Base-by-base conservation (phyloP, 2,329 filamentous ascomycete genomes). In the Diaporthe sp. region DNA sequence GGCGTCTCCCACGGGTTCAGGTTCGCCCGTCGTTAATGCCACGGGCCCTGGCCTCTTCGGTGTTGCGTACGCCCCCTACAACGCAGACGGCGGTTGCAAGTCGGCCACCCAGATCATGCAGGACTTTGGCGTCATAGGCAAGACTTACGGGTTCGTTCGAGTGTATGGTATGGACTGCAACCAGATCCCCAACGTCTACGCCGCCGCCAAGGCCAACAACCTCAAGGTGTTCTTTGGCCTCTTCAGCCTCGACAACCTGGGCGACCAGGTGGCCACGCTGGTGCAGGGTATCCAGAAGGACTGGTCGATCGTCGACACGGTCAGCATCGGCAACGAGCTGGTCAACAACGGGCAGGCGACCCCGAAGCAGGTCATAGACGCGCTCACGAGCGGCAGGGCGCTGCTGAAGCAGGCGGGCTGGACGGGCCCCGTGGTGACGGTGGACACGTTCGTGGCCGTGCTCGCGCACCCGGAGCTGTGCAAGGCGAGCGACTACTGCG, bases 161-260 rank as follows among this genome's bases (percentile, higher is more conserved):
- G 89, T 94, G 80, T 97, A 97, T 81, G 95, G 95, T 70, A 91
- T 91, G 74, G 94, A 95, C 82, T 97, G 95, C 82, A 86, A 94
- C 79, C 93, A 96, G 82, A 89, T 95, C 52, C 82, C 87, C 3
- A 90, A 87, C 19, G 89, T 93, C 25, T 85, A 93, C 42, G 83
- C 87, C 15, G 92, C 92, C 12, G 93, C 92, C 50, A 90, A 90
- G 78, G 83, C 87, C n/a, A 88, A 91, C 78, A 88, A 88, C 64
- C 89, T 94, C 81, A 92, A 92, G 82, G 84, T 97, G 42, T 94
- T 97, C 83, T 88, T 93, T 17, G 95, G 95, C 71, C 87, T 97
- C 75, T 96, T 89, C 83, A 86, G 94, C 77, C 87, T 94, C 74
- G 83, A 84, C 55, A 82, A 87, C 10, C 86, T 94, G 22, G 82